Conservation (phyloP, 2,329 filamentous ascomycete species). For the Neonectria magnoliae region DNA sequence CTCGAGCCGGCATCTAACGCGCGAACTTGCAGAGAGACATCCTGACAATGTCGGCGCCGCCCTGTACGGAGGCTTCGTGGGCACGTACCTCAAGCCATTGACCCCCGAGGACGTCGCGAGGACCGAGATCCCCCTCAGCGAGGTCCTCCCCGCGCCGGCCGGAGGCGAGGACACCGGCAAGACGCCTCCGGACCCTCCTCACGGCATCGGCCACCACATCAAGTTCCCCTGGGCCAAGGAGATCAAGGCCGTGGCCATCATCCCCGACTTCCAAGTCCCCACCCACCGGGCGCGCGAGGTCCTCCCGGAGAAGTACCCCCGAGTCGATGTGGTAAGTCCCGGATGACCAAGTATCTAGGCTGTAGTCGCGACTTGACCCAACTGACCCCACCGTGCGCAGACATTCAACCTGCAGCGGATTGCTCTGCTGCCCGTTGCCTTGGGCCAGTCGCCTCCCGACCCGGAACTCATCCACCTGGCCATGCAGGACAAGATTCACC, state of each 20-base stretch:
- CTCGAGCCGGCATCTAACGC: conserved; percentile 22
- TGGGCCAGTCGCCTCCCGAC: conserved; percentile 90
- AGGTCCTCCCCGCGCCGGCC: conserved; percentile 89
- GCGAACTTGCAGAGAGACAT: conserved; percentile 72
- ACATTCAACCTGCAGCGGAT: conserved; percentile 95
- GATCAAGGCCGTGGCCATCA: conserved; percentile 97
- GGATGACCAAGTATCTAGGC: background rate
- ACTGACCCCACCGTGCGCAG: conserved; percentile 50
- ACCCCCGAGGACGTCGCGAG: conserved; percentile 88
- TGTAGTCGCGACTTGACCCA: background rate
- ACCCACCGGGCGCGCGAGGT: conserved; percentile 91
- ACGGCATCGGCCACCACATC: conserved; percentile 94
- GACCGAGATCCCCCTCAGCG: conserved; percentile 92
- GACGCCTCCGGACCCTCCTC: conserved; percentile 86
- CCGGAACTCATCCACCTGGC: conserved; percentile 94
- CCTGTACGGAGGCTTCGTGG: conserved; percentile 95
- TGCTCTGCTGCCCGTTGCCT: conserved; percentile 86
- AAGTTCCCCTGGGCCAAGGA: conserved; percentile 93
- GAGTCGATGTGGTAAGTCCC: conserved; percentile 79
- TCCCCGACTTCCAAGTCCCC: conserved; percentile 95
- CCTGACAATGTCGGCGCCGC: conserved; percentile 96
- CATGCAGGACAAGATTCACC: conserved; percentile 99
- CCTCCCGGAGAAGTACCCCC: conserved; percentile 80
- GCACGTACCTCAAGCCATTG: conserved; percentile 94
- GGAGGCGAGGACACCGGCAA: conserved; percentile 91